Conservation (phyloP, 1,284 basidiomycete species). For the Puccinia sorghi region DNA sequence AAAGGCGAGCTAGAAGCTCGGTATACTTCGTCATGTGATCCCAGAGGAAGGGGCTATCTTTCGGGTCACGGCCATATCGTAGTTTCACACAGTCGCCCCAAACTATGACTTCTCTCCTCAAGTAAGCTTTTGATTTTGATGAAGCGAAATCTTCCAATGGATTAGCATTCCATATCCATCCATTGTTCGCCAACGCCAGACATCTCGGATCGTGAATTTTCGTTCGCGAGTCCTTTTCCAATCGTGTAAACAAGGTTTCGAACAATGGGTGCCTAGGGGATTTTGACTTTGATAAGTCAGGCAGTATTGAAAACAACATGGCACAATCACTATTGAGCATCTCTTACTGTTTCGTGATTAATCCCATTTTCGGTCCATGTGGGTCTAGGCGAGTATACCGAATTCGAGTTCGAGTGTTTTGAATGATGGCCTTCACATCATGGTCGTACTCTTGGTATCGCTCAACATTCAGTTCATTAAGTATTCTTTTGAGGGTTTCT, state of each 20-base stretch:
- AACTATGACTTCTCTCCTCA: constrained; percentile 91
- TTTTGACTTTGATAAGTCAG: background rate
- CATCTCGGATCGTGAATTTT: constrained; percentile 67
- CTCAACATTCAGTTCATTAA: constrained; percentile 82
- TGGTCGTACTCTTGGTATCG: constrained; percentile 81
- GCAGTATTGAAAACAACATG: background rate
- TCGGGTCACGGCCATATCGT: constrained; percentile 76
- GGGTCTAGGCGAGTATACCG: constrained; percentile 77
- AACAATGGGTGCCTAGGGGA: constrained; percentile 71
- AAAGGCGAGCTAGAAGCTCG: constrained; percentile 72
- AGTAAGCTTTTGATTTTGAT: constrained; percentile 91
- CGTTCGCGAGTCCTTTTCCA: constrained; percentile 64
- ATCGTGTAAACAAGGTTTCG: constrained; percentile 84
- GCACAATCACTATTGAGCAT: background rate
- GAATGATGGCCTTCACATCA: constrained; percentile 73
- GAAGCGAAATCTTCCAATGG: constrained; percentile 92
- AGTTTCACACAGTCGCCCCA: constrained; percentile 99
- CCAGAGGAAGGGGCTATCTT: constrained; percentile 93
- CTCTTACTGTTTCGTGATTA: constrained; percentile 72
- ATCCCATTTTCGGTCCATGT: constrained; percentile 79
- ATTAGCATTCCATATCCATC: constrained; percentile 98
- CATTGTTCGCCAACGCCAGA: constrained; percentile 90
- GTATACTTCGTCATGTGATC: constrained; percentile 87
- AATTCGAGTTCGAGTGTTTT: constrained; percentile 72
- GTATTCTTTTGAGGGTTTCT: constrained; percentile 71